These are phyloP conservation scores for Boletus semigastroideus DNA, from an alignment of 1,284 basidiomycete genomes.

Conservation along the genomic window DNA sequence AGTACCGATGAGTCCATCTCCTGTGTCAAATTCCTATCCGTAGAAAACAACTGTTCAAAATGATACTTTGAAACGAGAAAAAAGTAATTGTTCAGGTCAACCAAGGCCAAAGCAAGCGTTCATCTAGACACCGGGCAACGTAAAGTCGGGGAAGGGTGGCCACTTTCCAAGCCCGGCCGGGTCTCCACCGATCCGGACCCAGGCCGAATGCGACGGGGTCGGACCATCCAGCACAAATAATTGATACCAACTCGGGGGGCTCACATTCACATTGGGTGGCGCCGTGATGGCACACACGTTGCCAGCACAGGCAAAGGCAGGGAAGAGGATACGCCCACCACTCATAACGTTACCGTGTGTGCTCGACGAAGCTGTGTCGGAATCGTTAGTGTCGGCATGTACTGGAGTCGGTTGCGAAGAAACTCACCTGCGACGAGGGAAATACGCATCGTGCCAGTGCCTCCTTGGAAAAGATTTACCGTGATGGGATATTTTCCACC, in stretches of 20 bases:
- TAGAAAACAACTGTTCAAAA: neutral
- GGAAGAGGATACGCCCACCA: conserved; percentile 67
- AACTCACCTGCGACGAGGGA: conserved; percentile 59
- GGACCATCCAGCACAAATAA: conserved; percentile 72
- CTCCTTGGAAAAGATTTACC: conserved; percentile 57
- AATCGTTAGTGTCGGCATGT: neutral
- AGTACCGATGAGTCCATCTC: no score
- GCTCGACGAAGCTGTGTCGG: conserved; percentile 57
- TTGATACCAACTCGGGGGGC: conserved; percentile 78
- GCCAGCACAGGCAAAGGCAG: conserved; percentile 59
- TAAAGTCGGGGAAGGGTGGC: conserved; percentile 65
- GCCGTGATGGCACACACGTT: conserved; percentile 65
- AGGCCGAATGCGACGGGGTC: conserved; percentile 67
- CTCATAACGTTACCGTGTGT: conserved; percentile 74
- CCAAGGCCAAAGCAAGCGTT: neutral
- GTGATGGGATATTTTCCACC: conserved; percentile 50
- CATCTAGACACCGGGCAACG: conserved; percentile 45
- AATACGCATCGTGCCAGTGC: conserved; percentile 50
- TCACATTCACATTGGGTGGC: conserved; percentile 62
- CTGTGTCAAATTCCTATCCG: neutral
- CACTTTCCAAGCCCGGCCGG: conserved; percentile 66
- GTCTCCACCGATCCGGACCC: conserved; percentile 76
- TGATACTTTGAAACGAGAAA: no score
- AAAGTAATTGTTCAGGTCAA: neutral
- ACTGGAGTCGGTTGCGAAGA: neutral